A percentile compares a stretch with the other conserved stretches of the same genome.
Evolutionary conservation across 2,329 filamentous ascomycete species (phyloP).

Genomic region (Periconia macrospinosa): DNA sequence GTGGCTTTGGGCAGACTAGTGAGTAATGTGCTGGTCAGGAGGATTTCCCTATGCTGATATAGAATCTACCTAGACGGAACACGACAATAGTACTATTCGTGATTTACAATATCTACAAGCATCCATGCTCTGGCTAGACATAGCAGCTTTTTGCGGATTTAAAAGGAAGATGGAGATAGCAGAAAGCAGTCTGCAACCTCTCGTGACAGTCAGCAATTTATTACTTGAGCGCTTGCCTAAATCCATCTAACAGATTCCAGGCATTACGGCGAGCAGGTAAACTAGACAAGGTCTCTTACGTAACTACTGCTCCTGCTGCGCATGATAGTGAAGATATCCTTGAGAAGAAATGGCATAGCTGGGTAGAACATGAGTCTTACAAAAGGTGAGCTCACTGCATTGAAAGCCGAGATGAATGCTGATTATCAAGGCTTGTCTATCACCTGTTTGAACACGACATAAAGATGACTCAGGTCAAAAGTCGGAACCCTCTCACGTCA

Average conservation of each 20-base stretch:
- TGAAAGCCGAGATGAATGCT: background rate
- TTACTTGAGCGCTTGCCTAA: background rate
- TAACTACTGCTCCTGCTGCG: conserved; percentile 52
- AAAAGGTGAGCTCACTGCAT: conserved; percentile 63
- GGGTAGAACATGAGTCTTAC: conserved; percentile 66
- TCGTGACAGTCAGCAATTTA: conserved; percentile 44
- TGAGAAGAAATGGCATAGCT: conserved; percentile 64
- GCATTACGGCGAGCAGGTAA: conserved; percentile 58
- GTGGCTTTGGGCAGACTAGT: conserved; percentile 28
- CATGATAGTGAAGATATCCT: conserved; percentile 56
- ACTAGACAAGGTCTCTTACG: conserved; percentile 59
- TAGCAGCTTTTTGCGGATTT: conserved; percentile 60
- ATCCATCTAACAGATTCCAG: conserved; percentile 1
- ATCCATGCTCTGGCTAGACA: conserved; percentile 53
- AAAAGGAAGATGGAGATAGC: conserved; percentile 60
- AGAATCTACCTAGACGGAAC: conserved; percentile 13
- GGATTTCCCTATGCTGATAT: background rate
- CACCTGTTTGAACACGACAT: conserved; percentile 27
- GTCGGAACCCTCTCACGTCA: conserved; percentile 59
- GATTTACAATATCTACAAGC: conserved; percentile 56
- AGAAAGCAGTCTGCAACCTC: conserved; percentile 56
- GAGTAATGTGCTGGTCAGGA: background rate
- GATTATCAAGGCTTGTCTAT: conserved; percentile 15
- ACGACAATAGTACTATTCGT: conserved; percentile 39
- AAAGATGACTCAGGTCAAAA: conserved; percentile 21